Base-by-base conservation (phyloP, 257 asterid genomes). In the Solanum tarapatanum region DNA sequence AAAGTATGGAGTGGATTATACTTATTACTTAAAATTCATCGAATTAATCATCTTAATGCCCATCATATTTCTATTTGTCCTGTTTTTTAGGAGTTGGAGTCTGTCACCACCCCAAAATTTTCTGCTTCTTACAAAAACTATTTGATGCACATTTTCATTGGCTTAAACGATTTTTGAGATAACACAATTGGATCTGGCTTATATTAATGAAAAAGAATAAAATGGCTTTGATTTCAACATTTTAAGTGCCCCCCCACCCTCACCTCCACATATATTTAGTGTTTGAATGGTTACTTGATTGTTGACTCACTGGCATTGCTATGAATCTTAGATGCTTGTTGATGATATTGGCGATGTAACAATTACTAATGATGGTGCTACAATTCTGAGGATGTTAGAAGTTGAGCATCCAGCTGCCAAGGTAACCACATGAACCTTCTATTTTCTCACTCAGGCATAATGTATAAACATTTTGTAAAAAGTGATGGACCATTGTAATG, bases 391-490 rank as follows among this genome's bases (percentile, higher is more conserved):
- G 92, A 94, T 97, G 99, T 93, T 97, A 77, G 99, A 97, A 89
- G 99, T 96, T 84, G 98, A 97, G 93, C 99, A 97, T 90, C 99
- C 99, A 66, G 98, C 99, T 90, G 99, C 99, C 83, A 97, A 97
- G 99, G 99, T 97, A 84, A 83, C 85, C 37, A n/a, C 9, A 23
- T 85, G 30, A 45, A 58, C 37, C 19, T 4, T 84, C 43, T 11
- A 55, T 68, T 45, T 33, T 12, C 32, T 30, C 4, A 28, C 11
- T 36, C 35, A 62, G 21, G 17, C 55, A 48, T 51, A 14, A 28
- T 79, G 21, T 73, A 8, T 5, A 11, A 28, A 33, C 12, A 32
- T 24, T 28, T 8, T 45, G 14, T 11, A 58, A 66, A 24, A 28
- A 37, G 39, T 58, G 26, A 10, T 30, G 33, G 6, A 72, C 32